These are phyloP conservation scores for Malassezia globosa DNA, from an alignment of 1,284 basidiomycete genomes.

Conservation along the genomic window DNA sequence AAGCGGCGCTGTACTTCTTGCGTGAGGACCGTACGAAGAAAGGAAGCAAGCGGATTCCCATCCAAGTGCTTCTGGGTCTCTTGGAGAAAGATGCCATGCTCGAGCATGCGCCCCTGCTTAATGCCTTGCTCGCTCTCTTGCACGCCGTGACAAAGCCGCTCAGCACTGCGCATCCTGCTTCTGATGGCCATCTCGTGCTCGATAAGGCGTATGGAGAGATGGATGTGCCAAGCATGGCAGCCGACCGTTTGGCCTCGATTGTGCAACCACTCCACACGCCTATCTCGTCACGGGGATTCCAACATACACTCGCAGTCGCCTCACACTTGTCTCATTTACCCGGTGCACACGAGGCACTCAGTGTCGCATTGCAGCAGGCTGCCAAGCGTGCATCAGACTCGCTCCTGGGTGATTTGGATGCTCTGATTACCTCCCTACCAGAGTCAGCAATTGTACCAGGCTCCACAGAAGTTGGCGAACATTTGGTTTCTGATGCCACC, in stretches of 20 bases:
- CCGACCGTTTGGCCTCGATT: constrained; percentile 32
- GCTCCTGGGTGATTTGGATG: constrained; percentile 33
- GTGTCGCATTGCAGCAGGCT: constrained; percentile 30
- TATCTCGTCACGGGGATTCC: constrained; percentile 42
- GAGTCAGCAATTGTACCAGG: too few species aligned
- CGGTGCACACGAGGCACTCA: constrained; percentile 34
- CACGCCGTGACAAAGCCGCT: constrained; percentile 40
- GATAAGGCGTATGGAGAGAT: constrained; percentile 4
- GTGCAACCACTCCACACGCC: constrained; percentile 40
- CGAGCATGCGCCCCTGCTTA: constrained; percentile 36
- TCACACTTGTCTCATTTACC: constrained; percentile 33
- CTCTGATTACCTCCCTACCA: constrained; percentile 31
- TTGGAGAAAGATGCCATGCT: constrained; percentile 39
- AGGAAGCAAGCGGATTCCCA: constrained; percentile 37
- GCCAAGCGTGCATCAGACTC: constrained; percentile 30
- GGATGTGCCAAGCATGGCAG: constrained; percentile 19
- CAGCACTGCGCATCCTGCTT: constrained; percentile 10
- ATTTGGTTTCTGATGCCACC: too few species aligned
- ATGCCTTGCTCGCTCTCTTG: constrained; percentile 38
- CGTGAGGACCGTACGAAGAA: constrained; percentile 31
- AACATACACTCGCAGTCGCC: constrained; percentile 42
- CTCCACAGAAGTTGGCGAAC: background rate
- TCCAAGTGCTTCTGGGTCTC: constrained; percentile 36
- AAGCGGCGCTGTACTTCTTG: constrained; percentile 40
- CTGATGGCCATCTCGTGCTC: constrained; percentile 8